Percentiles rank a stretch among this genome's conserved stretches.
These are phyloP conservation scores for Gnetum montanum DNA, from an alignment of 75 land plant genomes.

Conservation along the genomic window DNA sequence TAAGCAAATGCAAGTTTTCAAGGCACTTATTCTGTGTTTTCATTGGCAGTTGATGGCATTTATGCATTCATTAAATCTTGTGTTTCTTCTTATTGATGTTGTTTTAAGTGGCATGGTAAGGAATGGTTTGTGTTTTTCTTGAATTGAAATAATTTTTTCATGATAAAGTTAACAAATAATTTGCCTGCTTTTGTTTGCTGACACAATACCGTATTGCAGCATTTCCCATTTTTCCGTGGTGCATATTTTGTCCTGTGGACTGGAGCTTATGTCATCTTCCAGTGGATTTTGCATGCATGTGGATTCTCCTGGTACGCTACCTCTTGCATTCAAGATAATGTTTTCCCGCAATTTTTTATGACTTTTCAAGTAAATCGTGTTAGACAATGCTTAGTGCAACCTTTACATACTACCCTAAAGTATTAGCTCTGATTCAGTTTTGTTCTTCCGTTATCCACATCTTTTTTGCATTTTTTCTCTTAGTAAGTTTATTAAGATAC, in stretches of 20 bases:
- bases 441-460: no score
- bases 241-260: slow-evolving; percentile 80
- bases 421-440: no score
- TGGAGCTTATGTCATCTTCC: slow-evolving; percentile 56
- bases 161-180: neutral
- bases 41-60: slow-evolving; percentile 49
- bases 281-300: slow-evolving; percentile 70
- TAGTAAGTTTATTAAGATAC: no score
- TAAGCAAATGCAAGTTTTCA: no score
- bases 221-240: slow-evolving; percentile 64
- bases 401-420: no score
- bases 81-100: slow-evolving; percentile 56
- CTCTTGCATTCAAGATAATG: no score
- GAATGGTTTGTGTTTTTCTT: neutral
- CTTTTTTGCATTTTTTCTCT: no score
- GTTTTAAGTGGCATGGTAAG: slow-evolving; percentile 56
- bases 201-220: slow-evolving; percentile 14
- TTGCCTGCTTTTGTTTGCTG: neutral
- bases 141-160: neutral
- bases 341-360: no score
- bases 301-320: slow-evolving; percentile 38
- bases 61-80: slow-evolving; percentile 62
- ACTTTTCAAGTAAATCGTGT: no score
- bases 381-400: no score
- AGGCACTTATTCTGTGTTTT: neutral